Conservation (phyloP, 1,284 basidiomycete genomes). For the Malassezia arunalokei region DNA sequence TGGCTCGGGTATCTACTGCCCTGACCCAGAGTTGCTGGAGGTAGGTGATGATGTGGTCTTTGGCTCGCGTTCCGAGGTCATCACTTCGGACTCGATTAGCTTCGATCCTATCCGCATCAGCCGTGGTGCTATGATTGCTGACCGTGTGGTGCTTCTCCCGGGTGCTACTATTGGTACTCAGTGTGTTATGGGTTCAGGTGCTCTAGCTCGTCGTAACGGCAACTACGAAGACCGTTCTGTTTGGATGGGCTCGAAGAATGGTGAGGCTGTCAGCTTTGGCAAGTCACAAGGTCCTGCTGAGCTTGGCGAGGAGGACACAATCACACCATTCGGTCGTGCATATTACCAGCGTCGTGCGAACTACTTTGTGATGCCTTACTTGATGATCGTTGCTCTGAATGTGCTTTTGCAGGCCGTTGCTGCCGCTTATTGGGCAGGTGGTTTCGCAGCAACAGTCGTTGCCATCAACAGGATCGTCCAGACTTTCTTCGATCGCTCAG, state of each 20-base stretch:
- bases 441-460: slow-evolving; percentile 40
- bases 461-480: slow-evolving; percentile 34
- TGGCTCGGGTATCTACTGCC: slow-evolving; percentile 44
- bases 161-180: slow-evolving; percentile 42
- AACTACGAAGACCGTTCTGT: slow-evolving; percentile 45
- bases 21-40: slow-evolving; percentile 45
- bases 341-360: slow-evolving; percentile 45
- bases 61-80: slow-evolving; percentile 44
- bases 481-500: slow-evolving; percentile 20
- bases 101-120: slow-evolving; percentile 43
- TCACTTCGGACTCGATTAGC: slow-evolving; percentile 45
- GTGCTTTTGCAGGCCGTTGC: slow-evolving; percentile 37
- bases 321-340: slow-evolving; percentile 44
- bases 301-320: slow-evolving; percentile 35
- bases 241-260: slow-evolving; percentile 46
- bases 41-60: slow-evolving; percentile 46
- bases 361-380: slow-evolving; percentile 45
- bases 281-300: slow-evolving; percentile 25
- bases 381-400: slow-evolving; percentile 43
- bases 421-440: slow-evolving; percentile 42
- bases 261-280: slow-evolving; percentile 45
- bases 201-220: slow-evolving; percentile 40
- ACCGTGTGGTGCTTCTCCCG: slow-evolving; percentile 42
- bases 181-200: slow-evolving; percentile 46
- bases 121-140: slow-evolving; percentile 45